Evolutionary conservation across 352 stramenopile species (phyloP).

Genomic region (Aphanomyces stellatus): DNA sequence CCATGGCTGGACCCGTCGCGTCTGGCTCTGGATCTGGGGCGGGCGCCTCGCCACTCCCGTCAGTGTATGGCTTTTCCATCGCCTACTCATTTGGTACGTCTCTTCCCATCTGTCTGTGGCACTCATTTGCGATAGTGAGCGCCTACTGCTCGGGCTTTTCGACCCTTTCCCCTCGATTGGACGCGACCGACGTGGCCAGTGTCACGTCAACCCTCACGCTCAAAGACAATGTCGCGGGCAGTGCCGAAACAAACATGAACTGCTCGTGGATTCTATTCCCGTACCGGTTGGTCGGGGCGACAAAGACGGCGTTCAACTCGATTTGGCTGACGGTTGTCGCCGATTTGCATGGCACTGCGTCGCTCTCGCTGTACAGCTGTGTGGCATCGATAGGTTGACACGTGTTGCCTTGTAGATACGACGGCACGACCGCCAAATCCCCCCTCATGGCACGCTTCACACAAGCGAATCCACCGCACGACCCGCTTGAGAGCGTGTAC

Average conservation of each 20-base stretch:
- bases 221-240: slow-evolving; percentile 5
- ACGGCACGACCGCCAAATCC: neutral
- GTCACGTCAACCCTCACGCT: neutral
- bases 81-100: slow-evolving; percentile 11
- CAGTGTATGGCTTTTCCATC: slow-evolving; percentile 1
- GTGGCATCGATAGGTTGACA: neutral
- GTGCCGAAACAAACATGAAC: neutral
- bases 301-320: neutral
- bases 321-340: slow-evolving; percentile 1
- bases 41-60: neutral
- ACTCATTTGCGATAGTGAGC: neutral
- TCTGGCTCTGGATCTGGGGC: neutral
- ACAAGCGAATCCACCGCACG: neutral
- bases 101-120: neutral
- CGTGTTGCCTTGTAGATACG: neutral
- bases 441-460: neutral
- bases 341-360: neutral
- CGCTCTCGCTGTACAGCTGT: too few relatives aligned
- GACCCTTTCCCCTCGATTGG: neutral
- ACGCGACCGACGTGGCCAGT: neutral
- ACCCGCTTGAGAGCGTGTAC: neutral
- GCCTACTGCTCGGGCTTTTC: slow-evolving; percentile 4
- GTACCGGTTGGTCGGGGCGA: neutral
- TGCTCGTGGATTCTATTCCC: slow-evolving; percentile 11
- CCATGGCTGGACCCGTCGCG: too few relatives aligned